phyloP scores from a whole-genome alignment of 345 rosid genomes.

The Boechera retrofracta region DNA sequence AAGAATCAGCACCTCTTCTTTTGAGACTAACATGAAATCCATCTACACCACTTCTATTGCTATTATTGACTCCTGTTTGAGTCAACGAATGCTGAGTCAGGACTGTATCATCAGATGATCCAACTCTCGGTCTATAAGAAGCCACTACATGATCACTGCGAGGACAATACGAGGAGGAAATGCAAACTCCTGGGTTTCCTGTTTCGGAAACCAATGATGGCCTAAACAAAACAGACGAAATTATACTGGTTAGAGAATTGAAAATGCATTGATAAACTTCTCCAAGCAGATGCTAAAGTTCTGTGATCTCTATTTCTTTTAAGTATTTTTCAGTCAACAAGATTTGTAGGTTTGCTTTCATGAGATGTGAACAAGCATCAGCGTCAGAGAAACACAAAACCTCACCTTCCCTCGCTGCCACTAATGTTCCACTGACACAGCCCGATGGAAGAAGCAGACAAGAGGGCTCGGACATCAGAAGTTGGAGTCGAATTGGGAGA shows the following conservation, averaged over 20 bases:
- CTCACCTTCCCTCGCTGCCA: constrained; percentile 65
- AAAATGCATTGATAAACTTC: constrained; percentile 12
- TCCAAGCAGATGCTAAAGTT: constrained; percentile 6
- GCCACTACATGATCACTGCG: constrained; percentile 65
- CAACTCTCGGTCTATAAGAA: constrained; percentile 75
- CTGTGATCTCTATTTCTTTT: neutral
- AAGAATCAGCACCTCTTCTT: constrained; percentile 49
- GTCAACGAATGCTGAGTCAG: constrained; percentile 54
- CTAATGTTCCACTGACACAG: constrained; percentile 73
- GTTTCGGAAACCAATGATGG: constrained; percentile 61
- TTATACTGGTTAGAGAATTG: constrained; percentile 36
- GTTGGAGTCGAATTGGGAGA: constrained; percentile 42
- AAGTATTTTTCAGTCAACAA: neutral
- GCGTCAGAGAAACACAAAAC: constrained; percentile 16
- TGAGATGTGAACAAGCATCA: neutral
- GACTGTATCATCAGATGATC: constrained; percentile 48
- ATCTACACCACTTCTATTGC: constrained; percentile 48
- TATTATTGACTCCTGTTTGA: constrained; percentile 44
- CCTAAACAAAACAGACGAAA: constrained; percentile 49
- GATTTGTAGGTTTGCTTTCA: constrained; percentile 15
- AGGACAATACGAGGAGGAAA: constrained; percentile 70
- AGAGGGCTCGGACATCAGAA: constrained; percentile 51
- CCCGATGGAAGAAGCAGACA: constrained; percentile 89
- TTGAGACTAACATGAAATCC: constrained; percentile 68
- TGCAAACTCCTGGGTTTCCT: constrained; percentile 75